phyloP scores from a whole-genome alignment of 176 grass and related monocot genomes.

The Aechmea fasciata region DNA sequence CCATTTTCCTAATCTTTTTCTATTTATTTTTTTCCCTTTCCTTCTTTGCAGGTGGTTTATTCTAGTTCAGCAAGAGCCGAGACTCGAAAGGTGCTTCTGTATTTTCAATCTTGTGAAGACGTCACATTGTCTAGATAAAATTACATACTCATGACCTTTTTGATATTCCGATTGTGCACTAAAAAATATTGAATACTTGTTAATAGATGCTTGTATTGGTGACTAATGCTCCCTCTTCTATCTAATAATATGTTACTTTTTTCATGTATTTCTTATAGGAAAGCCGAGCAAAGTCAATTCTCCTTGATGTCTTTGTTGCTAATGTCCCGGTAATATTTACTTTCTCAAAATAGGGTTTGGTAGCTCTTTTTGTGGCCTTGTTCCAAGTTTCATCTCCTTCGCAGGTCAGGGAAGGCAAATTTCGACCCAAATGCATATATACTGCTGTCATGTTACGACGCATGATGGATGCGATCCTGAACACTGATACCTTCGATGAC shows the following conservation, averaged over 20 bases:
- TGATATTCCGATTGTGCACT: too few relatives aligned
- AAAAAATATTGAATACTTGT: not conserved
- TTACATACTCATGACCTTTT: too few relatives aligned
- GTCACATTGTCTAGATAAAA: not conserved
- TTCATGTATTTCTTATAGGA: slow-evolving; percentile 36
- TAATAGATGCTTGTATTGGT: not conserved
- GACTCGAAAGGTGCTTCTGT: slow-evolving; percentile 52
- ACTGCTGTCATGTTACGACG: slow-evolving; percentile 84
- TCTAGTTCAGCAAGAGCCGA: slow-evolving; percentile 29
- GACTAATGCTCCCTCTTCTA: not conserved
- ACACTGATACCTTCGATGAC: slow-evolving; percentile 86
- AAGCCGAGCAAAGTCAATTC: slow-evolving; percentile 51
- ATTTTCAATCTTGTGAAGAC: not conserved
- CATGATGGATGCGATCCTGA: slow-evolving; percentile 85
- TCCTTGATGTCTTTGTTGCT: slow-evolving; percentile 81
- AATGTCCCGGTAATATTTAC: slow-evolving; percentile 54
- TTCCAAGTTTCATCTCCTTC: slow-evolving; percentile 11
- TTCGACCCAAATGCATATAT: slow-evolving; percentile 81
- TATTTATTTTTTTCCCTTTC: not conserved
- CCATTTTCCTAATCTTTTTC: not conserved
- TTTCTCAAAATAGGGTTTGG: not conserved
- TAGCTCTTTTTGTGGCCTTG: not conserved
- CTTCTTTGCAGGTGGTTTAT: slow-evolving; percentile 44
- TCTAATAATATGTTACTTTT: not conserved
- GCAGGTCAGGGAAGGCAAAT: slow-evolving; percentile 53